A percentile compares a stretch with the other conserved stretches of the same genome.
Conservation (phyloP, 1,139 yeast genomes). For the Zygosaccharomyces pseudobailii region DNA sequence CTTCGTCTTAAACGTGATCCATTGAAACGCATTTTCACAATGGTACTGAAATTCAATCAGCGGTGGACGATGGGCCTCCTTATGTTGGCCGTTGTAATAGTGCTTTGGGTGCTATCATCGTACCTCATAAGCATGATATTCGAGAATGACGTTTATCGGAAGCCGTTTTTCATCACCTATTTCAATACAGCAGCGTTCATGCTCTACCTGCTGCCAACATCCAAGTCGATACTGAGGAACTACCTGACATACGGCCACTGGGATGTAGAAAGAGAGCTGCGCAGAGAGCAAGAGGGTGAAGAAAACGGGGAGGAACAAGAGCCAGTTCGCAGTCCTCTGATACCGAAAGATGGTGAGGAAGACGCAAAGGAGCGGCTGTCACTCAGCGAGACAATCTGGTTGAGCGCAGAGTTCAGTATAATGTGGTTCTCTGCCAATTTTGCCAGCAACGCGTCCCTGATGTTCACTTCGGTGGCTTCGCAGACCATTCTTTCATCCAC, state of each 20-base stretch:
- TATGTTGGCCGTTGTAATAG: slow-evolving; percentile 66
- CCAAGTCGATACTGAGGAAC: slow-evolving; percentile 32
- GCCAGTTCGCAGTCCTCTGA: slow-evolving; percentile 25
- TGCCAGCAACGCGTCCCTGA: slow-evolving; percentile 79
- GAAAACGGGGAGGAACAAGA: slow-evolving; percentile 11
- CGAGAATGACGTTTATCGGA: slow-evolving; percentile 64
- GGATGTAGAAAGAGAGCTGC: slow-evolving; percentile 29
- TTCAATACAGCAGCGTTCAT: slow-evolving; percentile 81
- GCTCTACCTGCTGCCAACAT: slow-evolving; percentile 67
- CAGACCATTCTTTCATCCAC: slow-evolving; percentile 91
- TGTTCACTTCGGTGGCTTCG: slow-evolving; percentile 86
- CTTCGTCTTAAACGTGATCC: background rate
- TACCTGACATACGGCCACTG: slow-evolving; percentile 30
- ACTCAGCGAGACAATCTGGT: slow-evolving; percentile 45
- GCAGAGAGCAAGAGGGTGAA: slow-evolving; percentile 31
- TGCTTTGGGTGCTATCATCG: slow-evolving; percentile 85
- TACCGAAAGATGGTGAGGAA: slow-evolving; percentile 17
- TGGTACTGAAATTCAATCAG: slow-evolving; percentile 15
- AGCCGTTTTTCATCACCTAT: slow-evolving; percentile 93
- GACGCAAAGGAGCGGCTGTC: slow-evolving; percentile 26
- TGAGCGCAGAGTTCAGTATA: slow-evolving; percentile 76
- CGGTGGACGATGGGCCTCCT: slow-evolving; percentile 73
- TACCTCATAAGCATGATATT: slow-evolving; percentile 71
- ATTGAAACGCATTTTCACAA: background rate
- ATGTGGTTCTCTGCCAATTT: slow-evolving; percentile 90